phyloP scores from a whole-genome alignment of 169 alveolate genomes.

The Cryptosporidium tyzzeri region DNA sequence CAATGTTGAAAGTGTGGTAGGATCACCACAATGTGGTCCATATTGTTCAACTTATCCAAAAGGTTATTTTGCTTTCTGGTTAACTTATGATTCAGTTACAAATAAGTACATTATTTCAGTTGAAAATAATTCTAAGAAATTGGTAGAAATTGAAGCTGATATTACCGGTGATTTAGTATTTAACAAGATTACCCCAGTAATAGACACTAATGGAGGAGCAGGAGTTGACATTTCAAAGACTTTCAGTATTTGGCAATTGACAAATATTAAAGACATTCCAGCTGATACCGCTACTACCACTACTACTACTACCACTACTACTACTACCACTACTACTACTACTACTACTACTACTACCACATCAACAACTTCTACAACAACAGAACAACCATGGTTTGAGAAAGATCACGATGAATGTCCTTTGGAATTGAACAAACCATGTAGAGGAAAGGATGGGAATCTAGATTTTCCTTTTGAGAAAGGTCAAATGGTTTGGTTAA shows the following conservation, averaged over 20 bases:
- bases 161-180: not conserved
- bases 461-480: not conserved
- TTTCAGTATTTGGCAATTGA: conserved; percentile 38
- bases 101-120: conserved; percentile 10
- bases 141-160: conserved; percentile 31
- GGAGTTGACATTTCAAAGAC: not conserved
- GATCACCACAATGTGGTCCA: conserved; percentile 55
- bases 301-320: not conserved
- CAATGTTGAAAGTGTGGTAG: not conserved
- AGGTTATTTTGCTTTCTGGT: conserved; percentile 56
- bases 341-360: conserved; percentile 19
- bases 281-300: not conserved
- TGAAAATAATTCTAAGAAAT: conserved; percentile 32
- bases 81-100: conserved; percentile 20
- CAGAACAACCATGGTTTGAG: conserved; percentile 4
- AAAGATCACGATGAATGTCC: not conserved
- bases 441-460: not conserved
- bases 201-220: not conserved
- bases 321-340: conserved; percentile 1
- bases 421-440: not conserved
- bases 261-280: not conserved
- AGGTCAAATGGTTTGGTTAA: not conserved
- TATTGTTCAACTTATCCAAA: conserved; percentile 61
- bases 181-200: conserved; percentile 27
- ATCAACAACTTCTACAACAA: too few species aligned